Percentiles rank a stretch among this genome's conserved stretches.
phyloP scores from a whole-genome alignment of 1,139 yeast genomes.

The Blastobotrys aristatus region DNA sequence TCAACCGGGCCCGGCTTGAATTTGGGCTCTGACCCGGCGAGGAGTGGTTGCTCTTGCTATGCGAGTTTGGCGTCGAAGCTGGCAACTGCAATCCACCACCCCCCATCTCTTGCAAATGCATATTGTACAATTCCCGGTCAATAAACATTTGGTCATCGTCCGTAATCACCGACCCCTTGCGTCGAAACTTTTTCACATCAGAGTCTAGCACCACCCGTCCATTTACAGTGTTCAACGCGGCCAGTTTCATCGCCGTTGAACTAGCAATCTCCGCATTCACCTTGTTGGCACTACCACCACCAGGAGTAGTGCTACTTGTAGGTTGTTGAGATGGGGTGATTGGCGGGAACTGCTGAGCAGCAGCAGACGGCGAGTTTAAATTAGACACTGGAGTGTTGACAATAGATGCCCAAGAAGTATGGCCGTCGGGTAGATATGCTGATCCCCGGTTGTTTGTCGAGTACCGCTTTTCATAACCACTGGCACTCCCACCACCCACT shows the following conservation, averaged over 20 bases:
- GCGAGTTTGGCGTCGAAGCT: neutral
- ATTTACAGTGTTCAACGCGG: conserved; percentile 34
- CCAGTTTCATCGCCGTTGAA: conserved; percentile 36
- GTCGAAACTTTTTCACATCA: conserved; percentile 30
- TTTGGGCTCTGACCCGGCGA: neutral
- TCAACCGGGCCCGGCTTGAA: neutral
- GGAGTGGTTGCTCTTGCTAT: neutral
- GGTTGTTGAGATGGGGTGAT: conserved; percentile 11
- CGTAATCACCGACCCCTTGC: conserved; percentile 22
- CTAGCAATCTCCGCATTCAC: conserved; percentile 28
- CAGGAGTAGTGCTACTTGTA: conserved; percentile 2
- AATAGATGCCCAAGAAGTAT: conserved; percentile 27
- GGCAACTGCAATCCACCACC: neutral
- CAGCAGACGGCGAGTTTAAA: conserved; percentile 5
- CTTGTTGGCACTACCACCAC: conserved; percentile 14
- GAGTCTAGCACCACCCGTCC: conserved; percentile 26
- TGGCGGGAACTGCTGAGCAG: conserved; percentile 11
- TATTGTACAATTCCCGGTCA: conserved; percentile 21
- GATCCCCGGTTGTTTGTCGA: neutral
- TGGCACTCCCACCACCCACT: neutral
- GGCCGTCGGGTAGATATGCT: conserved; percentile 21
- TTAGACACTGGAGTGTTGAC: conserved; percentile 23
- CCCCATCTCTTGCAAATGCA: conserved; percentile 15
- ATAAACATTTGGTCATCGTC: conserved; percentile 21
- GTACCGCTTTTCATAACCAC: neutral